phyloP scores from a whole-genome alignment of 108 stramenopile species.

The Fragilaria crotonensis region DNA sequence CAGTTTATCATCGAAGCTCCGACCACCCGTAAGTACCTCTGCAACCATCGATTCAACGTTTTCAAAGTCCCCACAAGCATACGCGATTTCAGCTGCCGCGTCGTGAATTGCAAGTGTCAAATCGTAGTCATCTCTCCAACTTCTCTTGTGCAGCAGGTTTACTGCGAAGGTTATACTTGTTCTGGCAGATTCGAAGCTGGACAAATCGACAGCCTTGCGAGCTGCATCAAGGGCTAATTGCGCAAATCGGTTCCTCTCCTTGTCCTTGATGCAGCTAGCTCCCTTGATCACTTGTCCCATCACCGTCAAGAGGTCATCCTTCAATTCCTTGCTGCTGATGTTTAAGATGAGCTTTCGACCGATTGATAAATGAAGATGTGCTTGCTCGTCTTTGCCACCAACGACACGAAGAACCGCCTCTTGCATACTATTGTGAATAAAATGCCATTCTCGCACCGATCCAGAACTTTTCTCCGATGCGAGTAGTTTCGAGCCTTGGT shows the following conservation, averaged over 20 bases:
- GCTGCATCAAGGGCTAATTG: background rate
- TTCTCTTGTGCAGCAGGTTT: conserved; percentile 26
- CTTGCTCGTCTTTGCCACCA: conserved; percentile 10
- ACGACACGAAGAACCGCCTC: conserved; percentile 25
- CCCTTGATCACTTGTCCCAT: background rate
- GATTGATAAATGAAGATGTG: conserved; percentile 31
- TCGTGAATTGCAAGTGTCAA: conserved; percentile 46
- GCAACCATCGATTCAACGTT: conserved; percentile 16
- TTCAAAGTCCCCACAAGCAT: conserved; percentile 24
- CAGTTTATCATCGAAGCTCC: conserved; percentile 26
- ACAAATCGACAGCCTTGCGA: conserved; percentile 20
- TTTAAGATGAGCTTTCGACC: conserved; percentile 22
- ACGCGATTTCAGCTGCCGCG: conserved; percentile 36
- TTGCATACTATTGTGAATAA: conserved; percentile 32
- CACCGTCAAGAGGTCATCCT: background rate
- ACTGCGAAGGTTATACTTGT: conserved; percentile 42
- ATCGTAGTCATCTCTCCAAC: conserved; percentile 48
- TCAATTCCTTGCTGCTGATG: conserved; percentile 7
- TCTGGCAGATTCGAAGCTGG: conserved; percentile 38
- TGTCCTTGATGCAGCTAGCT: background rate
- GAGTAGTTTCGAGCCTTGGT: background rate
- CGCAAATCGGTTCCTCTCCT: conserved; percentile 1
- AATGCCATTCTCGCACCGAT: background rate
- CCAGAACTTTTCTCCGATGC: conserved; percentile 3
- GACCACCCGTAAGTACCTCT: conserved; percentile 24